phyloP scores from a whole-genome alignment of 2,329 filamentous ascomycete genomes.

The Pleochaeta shiraiana region DNA sequence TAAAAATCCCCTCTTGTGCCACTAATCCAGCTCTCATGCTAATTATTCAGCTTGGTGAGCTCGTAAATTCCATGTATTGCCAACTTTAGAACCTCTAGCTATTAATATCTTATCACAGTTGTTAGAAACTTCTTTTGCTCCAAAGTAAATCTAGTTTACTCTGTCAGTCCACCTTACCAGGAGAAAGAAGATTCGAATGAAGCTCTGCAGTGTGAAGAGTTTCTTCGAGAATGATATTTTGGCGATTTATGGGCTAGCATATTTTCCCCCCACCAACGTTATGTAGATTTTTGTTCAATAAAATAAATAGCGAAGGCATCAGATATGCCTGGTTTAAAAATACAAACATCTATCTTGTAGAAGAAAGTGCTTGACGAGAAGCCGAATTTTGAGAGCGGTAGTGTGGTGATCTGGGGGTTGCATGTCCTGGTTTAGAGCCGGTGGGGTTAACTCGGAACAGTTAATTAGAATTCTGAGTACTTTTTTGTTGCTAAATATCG shows the following conservation, averaged over 20 bases:
- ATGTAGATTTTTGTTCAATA: not conserved
- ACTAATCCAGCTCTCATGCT: too few species aligned
- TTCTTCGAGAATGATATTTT: not conserved
- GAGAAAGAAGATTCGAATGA: not conserved
- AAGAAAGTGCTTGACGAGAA: too few species aligned
- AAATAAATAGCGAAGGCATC: too few species aligned
- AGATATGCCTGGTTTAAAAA: too few species aligned
- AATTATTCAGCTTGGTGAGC: not conserved
- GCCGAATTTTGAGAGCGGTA: too few species aligned
- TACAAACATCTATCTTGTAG: too few species aligned
- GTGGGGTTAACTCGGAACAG: too few species aligned
- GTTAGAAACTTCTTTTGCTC: not conserved
- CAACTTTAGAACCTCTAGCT: not conserved
- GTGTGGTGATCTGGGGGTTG: too few species aligned
- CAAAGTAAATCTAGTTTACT: not conserved
- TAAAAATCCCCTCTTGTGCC: too few species aligned
- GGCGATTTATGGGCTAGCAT: not conserved
- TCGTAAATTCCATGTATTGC: not conserved
- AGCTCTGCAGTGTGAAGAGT: not conserved
- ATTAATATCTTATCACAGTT: not conserved
- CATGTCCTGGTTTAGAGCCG: too few species aligned
- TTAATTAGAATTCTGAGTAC: too few species aligned
- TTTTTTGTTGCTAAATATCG: too few species aligned
- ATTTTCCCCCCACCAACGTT: not conserved
- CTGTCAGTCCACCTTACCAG: not conserved